Evolutionary conservation across 441 rosid genomes (phyloP), one percentile per base, ranked within the genome.

Genomic region (Metrosideros polymorpha): DNA sequence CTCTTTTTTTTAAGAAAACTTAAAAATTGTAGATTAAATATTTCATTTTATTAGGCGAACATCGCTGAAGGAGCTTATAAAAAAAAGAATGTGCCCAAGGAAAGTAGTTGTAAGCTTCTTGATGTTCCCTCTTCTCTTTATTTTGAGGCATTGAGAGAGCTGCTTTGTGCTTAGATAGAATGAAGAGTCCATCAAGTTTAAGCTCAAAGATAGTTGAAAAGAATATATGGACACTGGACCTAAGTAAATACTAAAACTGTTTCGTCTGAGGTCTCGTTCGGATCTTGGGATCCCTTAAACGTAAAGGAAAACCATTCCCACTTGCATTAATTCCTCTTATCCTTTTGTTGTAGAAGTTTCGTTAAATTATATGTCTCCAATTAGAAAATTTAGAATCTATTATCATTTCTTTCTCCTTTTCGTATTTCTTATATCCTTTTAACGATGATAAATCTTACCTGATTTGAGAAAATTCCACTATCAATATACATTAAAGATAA

Each of bases 91-190:
- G 50, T 27, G 61, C 1, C n/a, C n/a, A 29, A 5, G 61, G 61
- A 2, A 56, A 56, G 61, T 27, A 27, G 30, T 56, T 0, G 61
- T n/a, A n/a, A n/a, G n/a, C n/a, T n/a, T n/a, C n/a, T n/a, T n/a
- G n/a, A n/a, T n/a, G n/a, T n/a, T 18, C 75, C 24, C 76, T 4
- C 43, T 29, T 13, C 43, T 30, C 42, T 63, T 63, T 18, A 32
- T 18, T 18, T 63, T 30, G 76, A 63, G 75, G 39, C 39, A 61
- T 61, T 3, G 75, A 61, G 24, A 1, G 39, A 61, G 75, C 75
- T 7, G 5, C 1, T 7, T 7, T 2, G 1, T 7, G 5, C 1
- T 7, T 7, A 3, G 1, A 15, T 15, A 22, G 71, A 61, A 61
- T 61, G 19, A 61, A 61, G 39, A 5, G 18, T 29, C 10, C 39